A percentile compares a stretch with the other conserved stretches of the same genome.
These are phyloP conservation scores for Monilinia aucupariae DNA, from an alignment of 2,329 filamentous ascomycete genomes.

Conservation along the genomic window DNA sequence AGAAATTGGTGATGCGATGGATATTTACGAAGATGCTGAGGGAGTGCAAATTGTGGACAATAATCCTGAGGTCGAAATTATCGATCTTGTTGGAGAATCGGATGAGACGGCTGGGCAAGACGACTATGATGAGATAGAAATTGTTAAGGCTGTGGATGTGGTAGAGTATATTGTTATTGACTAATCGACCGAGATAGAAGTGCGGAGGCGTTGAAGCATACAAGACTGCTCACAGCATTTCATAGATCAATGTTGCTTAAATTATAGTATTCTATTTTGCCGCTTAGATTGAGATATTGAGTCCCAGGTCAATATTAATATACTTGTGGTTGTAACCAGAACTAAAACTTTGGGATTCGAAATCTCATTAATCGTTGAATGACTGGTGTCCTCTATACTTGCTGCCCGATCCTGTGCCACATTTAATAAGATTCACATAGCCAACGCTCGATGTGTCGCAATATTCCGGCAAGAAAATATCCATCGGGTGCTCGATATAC, in stretches of 20 bases:
- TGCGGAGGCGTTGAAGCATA: not conserved
- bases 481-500: no score
- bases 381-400: no score
- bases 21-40: not conserved
- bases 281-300: no score
- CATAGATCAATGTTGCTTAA: constrained; percentile 24
- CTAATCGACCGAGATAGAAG: not conserved
- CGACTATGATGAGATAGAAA: not conserved
- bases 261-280: constrained; percentile 39
- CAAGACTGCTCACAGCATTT: not conserved
- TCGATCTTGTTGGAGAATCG: not conserved
- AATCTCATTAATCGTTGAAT: no score
- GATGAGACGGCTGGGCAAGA: not conserved
- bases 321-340: no score
- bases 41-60: not conserved
- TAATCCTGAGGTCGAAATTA: not conserved
- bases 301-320: no score
- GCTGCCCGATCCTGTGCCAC: no score
- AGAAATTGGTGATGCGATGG: not conserved
- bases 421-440: no score
- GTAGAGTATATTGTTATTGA: not conserved
- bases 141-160: not conserved
- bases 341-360: no score
- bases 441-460: no score
- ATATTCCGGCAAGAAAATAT: no score